These are phyloP conservation scores for Candida glucosophila DNA, from an alignment of 1,139 yeast species.

Conservation along the genomic window DNA sequence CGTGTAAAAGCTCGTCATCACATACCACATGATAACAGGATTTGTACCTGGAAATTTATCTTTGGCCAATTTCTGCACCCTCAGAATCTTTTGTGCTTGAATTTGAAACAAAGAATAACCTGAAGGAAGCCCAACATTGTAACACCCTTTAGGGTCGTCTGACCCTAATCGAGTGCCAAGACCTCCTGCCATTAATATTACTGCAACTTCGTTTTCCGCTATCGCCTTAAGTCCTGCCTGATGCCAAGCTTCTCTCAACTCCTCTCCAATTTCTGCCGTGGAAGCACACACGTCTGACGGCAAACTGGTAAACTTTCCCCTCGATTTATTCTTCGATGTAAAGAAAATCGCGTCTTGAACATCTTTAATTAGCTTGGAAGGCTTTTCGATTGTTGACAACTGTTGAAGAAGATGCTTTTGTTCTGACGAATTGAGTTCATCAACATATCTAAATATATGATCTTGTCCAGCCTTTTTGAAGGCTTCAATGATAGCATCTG, in stretches of 20 bases:
- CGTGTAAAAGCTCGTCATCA: slow-evolving; percentile 95
- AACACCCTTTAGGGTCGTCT: slow-evolving; percentile 87
- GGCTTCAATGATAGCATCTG: slow-evolving; percentile 24
- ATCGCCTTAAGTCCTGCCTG: slow-evolving; percentile 62
- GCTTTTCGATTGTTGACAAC: slow-evolving; percentile 33
- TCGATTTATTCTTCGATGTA: slow-evolving; percentile 24
- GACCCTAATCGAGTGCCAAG: slow-evolving; percentile 96
- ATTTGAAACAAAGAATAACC: slow-evolving; percentile 78
- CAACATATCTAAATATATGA: slow-evolving; percentile 35
- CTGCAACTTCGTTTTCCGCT: slow-evolving; percentile 68
- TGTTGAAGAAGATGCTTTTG: slow-evolving; percentile 26
- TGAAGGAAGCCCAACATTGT: slow-evolving; percentile 78
- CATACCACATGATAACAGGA: slow-evolving; percentile 66
- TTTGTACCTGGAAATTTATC: slow-evolving; percentile 15
- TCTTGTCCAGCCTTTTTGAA: slow-evolving; percentile 43
- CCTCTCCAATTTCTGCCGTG: slow-evolving; percentile 30
- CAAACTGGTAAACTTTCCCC: slow-evolving; percentile 39
- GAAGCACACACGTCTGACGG: slow-evolving; percentile 45
- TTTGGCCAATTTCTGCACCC: slow-evolving; percentile 52
- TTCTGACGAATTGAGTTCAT: slow-evolving; percentile 20
- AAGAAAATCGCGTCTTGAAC: slow-evolving; percentile 41
- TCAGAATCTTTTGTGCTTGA: slow-evolving; percentile 78
- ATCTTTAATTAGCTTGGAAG: slow-evolving; percentile 29
- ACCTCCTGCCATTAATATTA: slow-evolving; percentile 93
- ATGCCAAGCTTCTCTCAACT: slow-evolving; percentile 36